Evolutionary conservation across 192 early-diverging fungal species (phyloP).

Genomic region (Entomortierella chlamydospora): DNA sequence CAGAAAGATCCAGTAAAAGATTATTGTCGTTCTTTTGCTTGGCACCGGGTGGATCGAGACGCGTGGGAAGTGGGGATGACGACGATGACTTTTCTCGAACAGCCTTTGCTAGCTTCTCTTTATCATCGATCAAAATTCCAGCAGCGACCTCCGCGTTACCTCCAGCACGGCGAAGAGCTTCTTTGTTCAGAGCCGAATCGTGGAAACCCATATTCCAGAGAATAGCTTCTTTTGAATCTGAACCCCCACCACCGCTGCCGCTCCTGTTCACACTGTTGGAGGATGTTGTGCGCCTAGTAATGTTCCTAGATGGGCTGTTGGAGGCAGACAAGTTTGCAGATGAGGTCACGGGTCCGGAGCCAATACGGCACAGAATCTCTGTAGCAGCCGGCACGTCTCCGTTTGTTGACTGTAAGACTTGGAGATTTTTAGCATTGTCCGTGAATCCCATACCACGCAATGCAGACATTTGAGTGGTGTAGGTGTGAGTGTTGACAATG

Average conservation of each 20-base stretch:
- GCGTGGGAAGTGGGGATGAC: constrained; percentile 32
- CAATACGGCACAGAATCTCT: constrained; percentile 71
- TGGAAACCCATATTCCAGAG: constrained; percentile 82
- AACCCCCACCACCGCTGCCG: constrained; percentile 29
- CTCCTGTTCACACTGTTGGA: constrained; percentile 22
- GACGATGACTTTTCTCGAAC: constrained; percentile 43
- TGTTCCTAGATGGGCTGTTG: not conserved
- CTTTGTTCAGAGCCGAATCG: constrained; percentile 71
- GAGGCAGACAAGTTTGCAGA: constrained; percentile 15
- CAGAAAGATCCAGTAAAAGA: constrained; percentile 48
- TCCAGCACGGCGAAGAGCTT: constrained; percentile 74
- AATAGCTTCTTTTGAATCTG: constrained; percentile 69
- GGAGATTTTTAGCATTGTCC: constrained; percentile 72
- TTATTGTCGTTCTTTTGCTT: constrained; percentile 36
- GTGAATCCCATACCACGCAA: constrained; percentile 88
- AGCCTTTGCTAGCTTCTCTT: constrained; percentile 39
- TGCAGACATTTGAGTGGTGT: constrained; percentile 41
- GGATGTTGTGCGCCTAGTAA: constrained; percentile 8
- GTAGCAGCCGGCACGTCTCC: constrained; percentile 83
- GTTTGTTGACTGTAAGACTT: constrained; percentile 74
- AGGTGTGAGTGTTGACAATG: constrained; percentile 47
- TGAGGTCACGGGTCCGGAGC: constrained; percentile 40
- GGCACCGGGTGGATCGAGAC: constrained; percentile 41
- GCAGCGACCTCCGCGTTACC: constrained; percentile 84
- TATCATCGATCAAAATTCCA: constrained; percentile 66